phyloP scores from a whole-genome alignment of 805 yeast species.

The Zygotorulaspora florentina region DNA sequence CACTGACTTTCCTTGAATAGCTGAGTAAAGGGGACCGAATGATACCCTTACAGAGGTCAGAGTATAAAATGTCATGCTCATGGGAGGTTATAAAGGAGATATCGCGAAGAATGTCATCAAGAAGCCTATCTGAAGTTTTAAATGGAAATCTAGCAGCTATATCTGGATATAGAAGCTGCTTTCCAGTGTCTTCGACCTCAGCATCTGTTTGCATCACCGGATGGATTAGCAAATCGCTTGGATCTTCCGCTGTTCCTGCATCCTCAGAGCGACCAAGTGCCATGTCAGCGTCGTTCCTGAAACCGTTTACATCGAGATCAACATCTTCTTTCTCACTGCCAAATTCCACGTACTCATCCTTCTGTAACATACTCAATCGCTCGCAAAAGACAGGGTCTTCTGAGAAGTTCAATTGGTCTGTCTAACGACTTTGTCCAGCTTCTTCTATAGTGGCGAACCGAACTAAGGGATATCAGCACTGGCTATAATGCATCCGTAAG shows the following conservation, averaged over 20 bases:
- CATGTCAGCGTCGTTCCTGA: neutral
- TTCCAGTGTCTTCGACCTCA: constrained; percentile 25
- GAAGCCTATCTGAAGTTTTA: constrained; percentile 63
- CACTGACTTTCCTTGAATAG: constrained; percentile 31
- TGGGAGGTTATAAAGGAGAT: constrained; percentile 30
- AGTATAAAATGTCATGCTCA: constrained; percentile 9
- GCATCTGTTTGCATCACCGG: constrained; percentile 1
- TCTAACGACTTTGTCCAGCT: too few relatives aligned
- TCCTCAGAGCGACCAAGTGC: neutral
- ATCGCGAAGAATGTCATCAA: constrained; percentile 57
- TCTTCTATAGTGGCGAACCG: too few relatives aligned
- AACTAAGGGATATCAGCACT: too few relatives aligned
- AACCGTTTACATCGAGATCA: neutral
- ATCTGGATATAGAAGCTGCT: constrained; percentile 24
- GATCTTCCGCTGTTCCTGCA: neutral
- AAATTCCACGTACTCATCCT: neutral
- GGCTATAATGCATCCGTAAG: too few relatives aligned
- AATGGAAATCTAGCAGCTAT: constrained; percentile 32
- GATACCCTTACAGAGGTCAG: constrained; percentile 25
- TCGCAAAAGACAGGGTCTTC: too few relatives aligned
- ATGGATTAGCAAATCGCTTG: neutral
- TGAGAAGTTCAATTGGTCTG: too few relatives aligned
- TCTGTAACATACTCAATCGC: neutral
- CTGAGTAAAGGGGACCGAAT: constrained; percentile 27
- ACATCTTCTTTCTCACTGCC: neutral